These are phyloP conservation scores for Rubroboletus pulcherrimus DNA, from an alignment of 768 basidiomycete genomes.

Conservation along the genomic window DNA sequence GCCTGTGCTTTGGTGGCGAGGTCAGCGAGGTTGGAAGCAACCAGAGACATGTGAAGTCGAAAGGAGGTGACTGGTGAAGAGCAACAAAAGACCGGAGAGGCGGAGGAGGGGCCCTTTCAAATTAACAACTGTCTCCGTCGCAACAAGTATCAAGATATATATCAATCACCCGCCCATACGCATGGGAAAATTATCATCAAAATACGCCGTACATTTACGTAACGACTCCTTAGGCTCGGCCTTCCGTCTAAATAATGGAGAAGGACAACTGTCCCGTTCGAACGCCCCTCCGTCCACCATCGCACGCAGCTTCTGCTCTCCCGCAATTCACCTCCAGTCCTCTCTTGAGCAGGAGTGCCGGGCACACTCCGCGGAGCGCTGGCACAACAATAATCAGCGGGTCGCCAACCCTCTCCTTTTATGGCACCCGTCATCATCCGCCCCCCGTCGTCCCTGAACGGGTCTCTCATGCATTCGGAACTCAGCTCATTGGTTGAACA, in stretches of 20 bases:
- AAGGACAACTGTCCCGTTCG: background rate
- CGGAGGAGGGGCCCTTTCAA: background rate
- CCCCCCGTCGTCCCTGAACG: constrained; percentile 23
- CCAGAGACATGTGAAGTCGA: constrained; percentile 29
- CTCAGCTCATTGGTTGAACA: background rate
- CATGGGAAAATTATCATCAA: constrained; percentile 25
- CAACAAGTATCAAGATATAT: constrained; percentile 30
- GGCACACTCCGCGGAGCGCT: constrained; percentile 21
- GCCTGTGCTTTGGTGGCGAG: constrained; percentile 28
- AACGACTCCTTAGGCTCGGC: background rate
- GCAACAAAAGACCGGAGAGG: constrained; percentile 5
- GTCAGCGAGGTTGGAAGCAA: constrained; percentile 24
- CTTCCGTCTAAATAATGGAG: constrained; percentile 11
- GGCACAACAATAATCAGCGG: constrained; percentile 9
- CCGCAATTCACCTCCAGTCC: background rate
- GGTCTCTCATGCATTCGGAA: constrained; percentile 14
- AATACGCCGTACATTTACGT: constrained; percentile 19
- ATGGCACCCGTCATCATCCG: constrained; percentile 10
- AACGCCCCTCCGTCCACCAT: background rate
- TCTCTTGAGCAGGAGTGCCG: background rate
- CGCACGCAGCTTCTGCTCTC: constrained; percentile 7
- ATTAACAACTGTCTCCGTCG: constrained; percentile 16
- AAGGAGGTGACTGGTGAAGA: constrained; percentile 7
- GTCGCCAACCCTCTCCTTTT: constrained; percentile 9
- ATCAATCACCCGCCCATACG: constrained; percentile 15